Evolutionary conservation across 768 basidiomycete species (phyloP), one percentile per base, ranked within the genome.

Genomic region (Dictyophora rubrovolvata): DNA sequence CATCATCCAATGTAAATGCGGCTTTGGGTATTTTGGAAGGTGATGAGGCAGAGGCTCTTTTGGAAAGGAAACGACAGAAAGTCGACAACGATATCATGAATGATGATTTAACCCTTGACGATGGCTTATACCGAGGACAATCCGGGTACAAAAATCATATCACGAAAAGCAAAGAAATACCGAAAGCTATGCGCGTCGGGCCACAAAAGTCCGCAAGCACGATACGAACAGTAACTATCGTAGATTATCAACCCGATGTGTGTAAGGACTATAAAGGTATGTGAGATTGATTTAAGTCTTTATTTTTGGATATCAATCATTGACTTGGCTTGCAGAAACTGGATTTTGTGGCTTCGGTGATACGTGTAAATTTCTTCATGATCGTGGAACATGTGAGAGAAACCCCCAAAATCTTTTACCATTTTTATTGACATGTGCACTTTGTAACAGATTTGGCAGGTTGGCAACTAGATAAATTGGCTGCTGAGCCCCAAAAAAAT

Each of bases 341-440:
- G 96, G 96, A 0, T 99, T 91, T 69, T 99, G 96, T 72, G 96
- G 96, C 20, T 99, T 95, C 70, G 96, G 96, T 33, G 96, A 99
- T 72, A 93, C 93, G 3, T 99, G 96, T 73, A 98, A 97, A 78
- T 97, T 97, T 77, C 78, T 98, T 69, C 96, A 98, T 73, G 96
- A 98, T 72, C 86, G 95, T 67, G 94, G 95, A 60, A 93, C 90
- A 36, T 93, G 89, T 90, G 66, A 69, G 88, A 83, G 23, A 51
- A 50, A 55, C 58, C 34, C 21, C 35, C 23, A 21, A 42, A 11
- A 20, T 56, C 46, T 22, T 35, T 46, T 46, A 16, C 46, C 46
- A 10, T 50, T 51, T 52, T 49, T 37, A 42, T 48, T 50, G 59
- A 62, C 18, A 18, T 21, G 50, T 37, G 62, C 22, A 37, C 54